Conservation (phyloP, 2,329 filamentous ascomycete species). For the Scedosporium apiospermum region DNA sequence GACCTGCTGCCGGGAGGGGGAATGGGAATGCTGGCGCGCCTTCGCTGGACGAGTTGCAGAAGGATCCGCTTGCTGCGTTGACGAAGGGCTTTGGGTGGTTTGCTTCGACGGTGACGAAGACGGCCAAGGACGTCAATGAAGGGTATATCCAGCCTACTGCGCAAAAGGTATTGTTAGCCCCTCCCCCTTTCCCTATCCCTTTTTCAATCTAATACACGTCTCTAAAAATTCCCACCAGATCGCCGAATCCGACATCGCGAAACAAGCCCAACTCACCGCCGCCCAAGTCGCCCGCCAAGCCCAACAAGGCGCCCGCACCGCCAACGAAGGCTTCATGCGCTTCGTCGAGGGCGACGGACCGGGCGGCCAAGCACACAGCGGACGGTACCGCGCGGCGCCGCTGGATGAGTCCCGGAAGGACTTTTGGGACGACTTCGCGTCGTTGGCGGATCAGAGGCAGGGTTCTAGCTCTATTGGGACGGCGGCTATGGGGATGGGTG, state of each 20-base stretch:
- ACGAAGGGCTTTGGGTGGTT: conserved; percentile 96
- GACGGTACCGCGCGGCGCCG: conserved; percentile 25
- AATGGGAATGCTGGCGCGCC: conserved; percentile 32
- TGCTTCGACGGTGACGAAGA: conserved; percentile 75
- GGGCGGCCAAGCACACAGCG: conserved; percentile 6
- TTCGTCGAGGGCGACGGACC: conserved; percentile 72
- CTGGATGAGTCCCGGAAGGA: conserved; percentile 61
- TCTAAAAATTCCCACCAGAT: conserved; percentile 40
- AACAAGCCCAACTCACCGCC: conserved; percentile 51
- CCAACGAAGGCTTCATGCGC: conserved; percentile 70
- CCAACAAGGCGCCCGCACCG: conserved; percentile 61
- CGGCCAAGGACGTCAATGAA: conserved; percentile 84
- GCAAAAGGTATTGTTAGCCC: conserved; percentile 45
- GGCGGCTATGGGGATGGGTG: conserved; percentile 48
- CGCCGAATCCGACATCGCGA: conserved; percentile 68
- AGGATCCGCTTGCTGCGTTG: conserved; percentile 78
- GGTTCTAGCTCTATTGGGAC: conserved; percentile 44
- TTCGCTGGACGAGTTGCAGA: conserved; percentile 78
- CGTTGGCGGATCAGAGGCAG: conserved; percentile 45
- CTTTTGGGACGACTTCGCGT: conserved; percentile 89
- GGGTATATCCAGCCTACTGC: conserved; percentile 89
- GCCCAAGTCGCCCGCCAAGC: conserved; percentile 59
- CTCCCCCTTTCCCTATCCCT: conserved; percentile 6
- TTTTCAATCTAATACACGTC: not conserved
- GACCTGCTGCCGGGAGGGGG: conserved; percentile 34